Conservation (phyloP, 805 yeast genomes). For the Kodamaea sagamina region DNA sequence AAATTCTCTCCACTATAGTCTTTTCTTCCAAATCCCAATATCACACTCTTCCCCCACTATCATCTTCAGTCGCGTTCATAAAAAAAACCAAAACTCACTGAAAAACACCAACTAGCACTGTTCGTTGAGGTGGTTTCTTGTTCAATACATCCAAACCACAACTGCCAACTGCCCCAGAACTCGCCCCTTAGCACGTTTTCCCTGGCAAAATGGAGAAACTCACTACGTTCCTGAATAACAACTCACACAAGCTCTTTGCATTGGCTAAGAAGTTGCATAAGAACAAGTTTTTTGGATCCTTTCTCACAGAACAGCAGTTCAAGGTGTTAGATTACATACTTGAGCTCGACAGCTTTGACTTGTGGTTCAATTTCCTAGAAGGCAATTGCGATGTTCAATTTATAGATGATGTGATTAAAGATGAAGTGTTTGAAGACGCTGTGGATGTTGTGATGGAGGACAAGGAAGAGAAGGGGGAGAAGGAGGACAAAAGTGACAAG, state of each 20-base stretch:
- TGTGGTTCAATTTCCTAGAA: conserved; percentile 53
- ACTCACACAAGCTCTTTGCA: conserved; percentile 32
- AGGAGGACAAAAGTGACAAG: not conserved
- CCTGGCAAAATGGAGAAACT: conserved; percentile 36
- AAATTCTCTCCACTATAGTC: too few relatives aligned
- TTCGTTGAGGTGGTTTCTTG: conserved; percentile 3
- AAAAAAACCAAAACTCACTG: conserved; percentile 6
- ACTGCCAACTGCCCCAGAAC: not conserved
- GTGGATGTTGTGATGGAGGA: conserved; percentile 1
- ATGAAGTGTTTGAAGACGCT: not conserved
- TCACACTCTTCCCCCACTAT: not conserved
- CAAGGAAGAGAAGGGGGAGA: not conserved
- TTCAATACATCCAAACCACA: not conserved
- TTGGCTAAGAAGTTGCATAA: conserved; percentile 37
- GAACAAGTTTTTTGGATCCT: conserved; percentile 35
- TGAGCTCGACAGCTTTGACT: conserved; percentile 29
- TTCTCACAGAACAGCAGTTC: conserved; percentile 56
- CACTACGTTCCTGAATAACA: conserved; percentile 37
- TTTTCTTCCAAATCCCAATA: not conserved
- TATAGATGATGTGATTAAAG: conserved; percentile 30
- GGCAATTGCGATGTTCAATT: conserved; percentile 28
- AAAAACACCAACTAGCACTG: conserved; percentile 3
- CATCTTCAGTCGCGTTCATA: conserved; percentile 5
- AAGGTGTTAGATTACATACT: conserved; percentile 50
- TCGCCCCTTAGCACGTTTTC: not conserved